phyloP scores from a whole-genome alignment of 495 filamentous ascomycete species.

The Sphaerosporella brunnea region DNA sequence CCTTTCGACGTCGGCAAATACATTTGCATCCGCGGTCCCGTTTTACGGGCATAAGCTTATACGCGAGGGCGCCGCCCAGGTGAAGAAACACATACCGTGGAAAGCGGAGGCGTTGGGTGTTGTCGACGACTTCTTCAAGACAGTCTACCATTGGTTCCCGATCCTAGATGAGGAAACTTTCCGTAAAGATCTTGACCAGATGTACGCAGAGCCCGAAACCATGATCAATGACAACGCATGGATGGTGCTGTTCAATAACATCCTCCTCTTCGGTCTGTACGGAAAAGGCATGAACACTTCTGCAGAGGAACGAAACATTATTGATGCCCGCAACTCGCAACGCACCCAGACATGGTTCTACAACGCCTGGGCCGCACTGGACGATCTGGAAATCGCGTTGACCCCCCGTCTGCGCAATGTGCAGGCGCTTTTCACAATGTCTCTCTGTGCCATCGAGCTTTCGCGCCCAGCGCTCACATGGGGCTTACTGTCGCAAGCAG shows the following conservation, averaged over 20 bases:
- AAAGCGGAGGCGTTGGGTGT: conserved; percentile 13
- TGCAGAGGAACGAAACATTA: not conserved
- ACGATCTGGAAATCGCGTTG: conserved; percentile 18
- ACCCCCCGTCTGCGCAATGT: conserved; percentile 18
- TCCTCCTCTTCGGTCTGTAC: conserved; percentile 16
- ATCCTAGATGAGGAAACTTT: conserved; percentile 5
- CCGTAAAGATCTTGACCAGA: not conserved
- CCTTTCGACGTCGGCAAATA: not conserved
- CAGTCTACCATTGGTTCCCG: not conserved
- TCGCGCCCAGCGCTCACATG: conserved; percentile 23
- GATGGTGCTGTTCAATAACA: conserved; percentile 23
- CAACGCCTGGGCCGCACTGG: conserved; percentile 15
- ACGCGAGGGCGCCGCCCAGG: conserved; percentile 11
- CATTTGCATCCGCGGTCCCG: conserved; percentile 7
- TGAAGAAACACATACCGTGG: conserved; percentile 15
- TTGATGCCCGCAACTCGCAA: not conserved
- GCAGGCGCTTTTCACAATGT: conserved; percentile 22
- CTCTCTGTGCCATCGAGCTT: conserved; percentile 21
- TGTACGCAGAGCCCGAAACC: conserved; percentile 1
- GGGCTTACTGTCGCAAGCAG: conserved; percentile 21
- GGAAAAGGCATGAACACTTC: conserved; percentile 8
- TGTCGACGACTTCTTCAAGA: conserved; percentile 7
- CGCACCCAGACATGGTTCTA: conserved; percentile 2
- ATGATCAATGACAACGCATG: conserved; percentile 14
- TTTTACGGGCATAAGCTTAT: conserved; percentile 17